Conservation (phyloP, 495 filamentous ascomycete species). For the Podospora anserina region DNA sequence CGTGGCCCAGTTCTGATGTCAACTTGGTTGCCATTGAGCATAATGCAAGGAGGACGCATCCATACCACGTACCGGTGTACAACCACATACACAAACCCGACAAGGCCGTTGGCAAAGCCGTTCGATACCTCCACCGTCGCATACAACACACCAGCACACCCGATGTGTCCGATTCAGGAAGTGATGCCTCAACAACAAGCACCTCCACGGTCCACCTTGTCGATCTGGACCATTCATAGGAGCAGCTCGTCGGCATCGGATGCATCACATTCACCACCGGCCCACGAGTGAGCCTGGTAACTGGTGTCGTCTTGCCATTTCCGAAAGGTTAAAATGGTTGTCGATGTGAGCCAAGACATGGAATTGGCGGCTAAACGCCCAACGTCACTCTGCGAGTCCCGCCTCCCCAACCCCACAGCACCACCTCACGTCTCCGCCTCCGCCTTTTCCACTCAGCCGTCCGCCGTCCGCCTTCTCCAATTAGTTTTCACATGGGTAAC, state of each 20-base stretch:
- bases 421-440: constrained; percentile 10
- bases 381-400: constrained; percentile 9
- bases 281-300: constrained; percentile 16
- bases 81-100: not conserved
- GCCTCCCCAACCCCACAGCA: not conserved
- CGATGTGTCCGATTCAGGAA: not conserved
- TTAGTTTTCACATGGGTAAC: constrained; percentile 5
- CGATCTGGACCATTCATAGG: not conserved
- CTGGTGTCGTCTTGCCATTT: not conserved
- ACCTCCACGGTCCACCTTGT: not conserved
- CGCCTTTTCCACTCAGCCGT: constrained; percentile 5
- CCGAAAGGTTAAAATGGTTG: constrained; percentile 8
- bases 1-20: not conserved
- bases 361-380: constrained; percentile 24
- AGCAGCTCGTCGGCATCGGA: not conserved
- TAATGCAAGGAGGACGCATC: not conserved
- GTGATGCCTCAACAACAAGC: not conserved
- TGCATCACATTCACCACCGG: not conserved
- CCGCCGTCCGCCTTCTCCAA: constrained; percentile 11
- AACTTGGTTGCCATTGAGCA: not conserved
- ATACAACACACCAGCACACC: not conserved
- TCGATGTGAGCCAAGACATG: constrained; percentile 7
- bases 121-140: not conserved
- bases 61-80: not conserved
- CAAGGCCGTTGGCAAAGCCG: constrained; percentile 5